These are phyloP conservation scores for Talaromyces marneffei DNA, from an alignment of 2,329 filamentous ascomycete species.

Conservation along the genomic window DNA sequence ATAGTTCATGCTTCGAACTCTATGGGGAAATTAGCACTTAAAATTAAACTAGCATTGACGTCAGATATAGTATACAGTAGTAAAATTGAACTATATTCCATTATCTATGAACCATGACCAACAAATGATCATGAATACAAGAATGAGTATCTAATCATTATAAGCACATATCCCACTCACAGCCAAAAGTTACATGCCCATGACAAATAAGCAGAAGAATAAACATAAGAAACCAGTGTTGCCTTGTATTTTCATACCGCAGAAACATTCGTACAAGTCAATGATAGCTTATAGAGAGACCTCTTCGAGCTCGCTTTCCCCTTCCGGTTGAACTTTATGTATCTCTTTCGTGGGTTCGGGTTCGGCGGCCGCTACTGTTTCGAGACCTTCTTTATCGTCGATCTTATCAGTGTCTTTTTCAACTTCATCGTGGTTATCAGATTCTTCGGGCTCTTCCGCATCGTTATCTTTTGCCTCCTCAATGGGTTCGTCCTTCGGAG, in stretches of 20 bases:
- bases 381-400: conserved; percentile 11
- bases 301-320: conserved; percentile 20
- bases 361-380: conserved; percentile 7
- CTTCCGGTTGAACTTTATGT: conserved; percentile 9
- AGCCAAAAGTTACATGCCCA: not conserved
- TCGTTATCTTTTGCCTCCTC: not conserved
- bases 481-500: conserved; percentile 16
- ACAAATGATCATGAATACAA: not conserved
- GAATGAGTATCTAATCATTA: conserved; percentile 7
- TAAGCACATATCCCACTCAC: conserved; percentile 1
- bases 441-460: conserved; percentile 12
- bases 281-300: conserved; percentile 17
- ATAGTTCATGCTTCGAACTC: too few species aligned
- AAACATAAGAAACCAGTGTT: not conserved
- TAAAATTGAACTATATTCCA: not conserved
- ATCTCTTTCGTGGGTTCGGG: not conserved
- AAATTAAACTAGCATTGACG: not conserved
- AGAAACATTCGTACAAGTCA: not conserved
- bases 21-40: too few species aligned
- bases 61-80: not conserved
- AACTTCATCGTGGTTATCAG: conserved; percentile 17
- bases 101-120: not conserved
- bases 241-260: not conserved
- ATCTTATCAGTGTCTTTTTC: conserved; percentile 8
- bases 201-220: not conserved